Evolutionary conservation across 345 rosid species (phyloP), one percentile per base, ranked within the genome.

Genomic region (Arabidopsis arenosa): DNA sequence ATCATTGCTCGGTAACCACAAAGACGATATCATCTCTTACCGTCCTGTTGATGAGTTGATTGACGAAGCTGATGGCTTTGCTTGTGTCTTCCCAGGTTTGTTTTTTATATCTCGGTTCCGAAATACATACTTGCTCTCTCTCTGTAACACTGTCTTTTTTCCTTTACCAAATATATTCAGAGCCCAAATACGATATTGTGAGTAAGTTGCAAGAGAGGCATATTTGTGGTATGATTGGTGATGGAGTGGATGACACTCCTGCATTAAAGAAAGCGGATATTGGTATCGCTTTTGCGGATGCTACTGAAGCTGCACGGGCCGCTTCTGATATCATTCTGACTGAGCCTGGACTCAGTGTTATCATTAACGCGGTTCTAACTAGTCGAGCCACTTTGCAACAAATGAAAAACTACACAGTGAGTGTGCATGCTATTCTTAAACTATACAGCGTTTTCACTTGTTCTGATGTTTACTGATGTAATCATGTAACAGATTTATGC

Each of bases 401-500:
- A 47, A 47, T 47, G 52, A 47, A 47, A 2, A 0, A 47, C 52
- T 15, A 47, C 23, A 47, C 52, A 14, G 48, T 44, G 14, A 5
- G 48, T 47, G 0, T 0, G 23, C 10, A 15, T 47, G 21, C 5
- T 6, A 23, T 47, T 47, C 2, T 15, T 47, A 15, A 47, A 15
- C 52, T 47, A 28, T 28, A 53, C 32, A 52, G 3, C 21, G 59
- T 17, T 4, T 21, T 44, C 66, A 53, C 35, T 21, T 54, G 13
- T 39, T 33, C 45, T 63, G 18, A 17, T 9, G 40, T 47, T 33
- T 28, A 2, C 32, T 28, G 26, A 23, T 23, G 26, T 23, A 1
- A 9, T 28, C 23, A 18, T 21, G 36, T 43, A 72, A 59, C 85
- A 90, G 90, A 88, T 93, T 54, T 90, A 93, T 57, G 95, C 93